Evolutionary conservation across 2,329 filamentous ascomycete species (phyloP).

Genomic region (Epichloe glyceriae): DNA sequence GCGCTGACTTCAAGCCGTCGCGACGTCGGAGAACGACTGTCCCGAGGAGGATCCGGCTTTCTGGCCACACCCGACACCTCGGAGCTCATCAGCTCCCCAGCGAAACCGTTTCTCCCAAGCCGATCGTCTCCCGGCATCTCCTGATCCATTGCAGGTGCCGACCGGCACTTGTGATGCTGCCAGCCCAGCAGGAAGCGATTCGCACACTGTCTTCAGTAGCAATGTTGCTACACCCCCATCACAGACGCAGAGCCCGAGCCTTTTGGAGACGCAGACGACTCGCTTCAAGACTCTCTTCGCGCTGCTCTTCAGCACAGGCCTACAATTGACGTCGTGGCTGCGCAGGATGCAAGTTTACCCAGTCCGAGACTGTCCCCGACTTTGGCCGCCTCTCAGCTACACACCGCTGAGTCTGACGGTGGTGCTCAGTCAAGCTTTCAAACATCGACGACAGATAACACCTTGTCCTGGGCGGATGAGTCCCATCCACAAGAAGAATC

Average conservation of each 20-base stretch:
- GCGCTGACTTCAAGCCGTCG: slow-evolving; percentile 9
- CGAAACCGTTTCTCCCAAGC: slow-evolving; percentile 28
- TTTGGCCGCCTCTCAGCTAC: slow-evolving; percentile 54
- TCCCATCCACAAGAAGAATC: slow-evolving; percentile 25
- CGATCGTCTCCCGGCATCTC: slow-evolving; percentile 30
- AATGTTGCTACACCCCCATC: slow-evolving; percentile 64
- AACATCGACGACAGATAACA: slow-evolving; percentile 17
- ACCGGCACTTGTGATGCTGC: slow-evolving; percentile 29
- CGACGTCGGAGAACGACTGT: slow-evolving; percentile 13
- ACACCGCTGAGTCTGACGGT: slow-evolving; percentile 32
- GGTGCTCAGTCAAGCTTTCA: slow-evolving; percentile 22
- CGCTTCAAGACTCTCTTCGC: slow-evolving; percentile 32
- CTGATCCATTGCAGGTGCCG: slow-evolving; percentile 28
- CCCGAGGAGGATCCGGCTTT: slow-evolving; percentile 18
- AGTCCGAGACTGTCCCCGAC: slow-evolving; percentile 92
- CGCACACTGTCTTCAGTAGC: slow-evolving; percentile 47
- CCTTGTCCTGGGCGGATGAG: slow-evolving; percentile 24
- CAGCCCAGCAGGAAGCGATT: slow-evolving; percentile 41
- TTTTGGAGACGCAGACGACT: slow-evolving; percentile 37
- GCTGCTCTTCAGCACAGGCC: slow-evolving; percentile 36
- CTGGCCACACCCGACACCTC: slow-evolving; percentile 48
- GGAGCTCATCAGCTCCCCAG: slow-evolving; percentile 23
- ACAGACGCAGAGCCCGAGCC: slow-evolving; percentile 58
- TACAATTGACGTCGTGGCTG: slow-evolving; percentile 54
- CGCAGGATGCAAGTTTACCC: slow-evolving; percentile 82